Base-by-base conservation (phyloP, 2,329 filamentous ascomycete genomes). In the Exserohilum turcica region DNA sequence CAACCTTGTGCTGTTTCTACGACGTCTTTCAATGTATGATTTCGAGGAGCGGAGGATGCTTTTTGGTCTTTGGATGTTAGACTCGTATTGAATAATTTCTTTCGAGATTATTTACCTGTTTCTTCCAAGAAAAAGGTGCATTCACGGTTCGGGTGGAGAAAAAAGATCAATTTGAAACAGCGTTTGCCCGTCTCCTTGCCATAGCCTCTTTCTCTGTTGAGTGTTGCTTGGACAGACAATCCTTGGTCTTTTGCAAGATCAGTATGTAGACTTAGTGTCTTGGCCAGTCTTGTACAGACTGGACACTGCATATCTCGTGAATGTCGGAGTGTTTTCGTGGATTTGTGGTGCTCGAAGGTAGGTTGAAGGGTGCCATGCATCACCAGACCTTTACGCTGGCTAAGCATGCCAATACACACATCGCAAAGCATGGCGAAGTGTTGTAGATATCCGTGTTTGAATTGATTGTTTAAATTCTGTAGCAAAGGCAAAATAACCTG, bases 371-470 rank as follows among this genome's bases (percentile, higher is more conserved):
- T 48, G 6, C 48, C 48, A 8, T 19, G 19, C 43, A 36, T 39
- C 3, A 43, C 9, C 7, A 27, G 16, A 27, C 57, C 57, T 8
- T 29, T 28, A 7, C 52, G 50, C 6, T 49, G 40, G 12, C 43
- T 42, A 2, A 62, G 48, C 57, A 62, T 52, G 18, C 42, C 16
- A 6, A 38, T 29, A 15, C 59, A 62, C 2, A 53, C 50, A 5
- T 57, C 40, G 44, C 57, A 60, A 4, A 60, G 46, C 57, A 60
- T 60, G 12, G 32, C 31, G 24, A 27, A 48, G 21, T 24, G 7
- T 24, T 7, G 21, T 24, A 7, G 21, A 7, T 24, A 24, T 24
- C 7, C 7, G 21, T 24, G 21, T 24, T 24, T 24, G 21, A 24
- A 24, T 24, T 24, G 7, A 24, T 24, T 24, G 21, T 24, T 5